Percentiles rank a stretch among this genome's conserved stretches.
Evolutionary conservation across 2,329 filamentous ascomycete species (phyloP).

Genomic region (Fonsecaea pugnacius): DNA sequence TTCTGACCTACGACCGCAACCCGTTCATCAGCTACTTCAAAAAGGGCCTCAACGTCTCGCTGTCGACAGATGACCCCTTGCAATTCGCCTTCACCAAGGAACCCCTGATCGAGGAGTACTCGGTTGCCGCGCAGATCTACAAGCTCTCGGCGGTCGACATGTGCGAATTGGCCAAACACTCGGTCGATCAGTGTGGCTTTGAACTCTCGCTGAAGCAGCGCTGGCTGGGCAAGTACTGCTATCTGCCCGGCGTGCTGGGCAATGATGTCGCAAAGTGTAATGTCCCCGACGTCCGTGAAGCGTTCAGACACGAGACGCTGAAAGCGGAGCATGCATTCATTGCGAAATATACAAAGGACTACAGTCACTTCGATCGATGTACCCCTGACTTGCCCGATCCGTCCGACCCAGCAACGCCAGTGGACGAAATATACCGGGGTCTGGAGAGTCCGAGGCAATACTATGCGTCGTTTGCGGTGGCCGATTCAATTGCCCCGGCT

Average conservation of each 20-base stretch:
- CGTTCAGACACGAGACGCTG: conserved; percentile 85
- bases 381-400: conserved; percentile 36
- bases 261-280: conserved; percentile 97
- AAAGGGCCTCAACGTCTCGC: conserved; percentile 88
- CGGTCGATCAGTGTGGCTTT: conserved; percentile 91
- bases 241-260: conserved; percentile 76
- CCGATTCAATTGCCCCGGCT: conserved; percentile 34
- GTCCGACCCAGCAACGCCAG: conserved; percentile 23
- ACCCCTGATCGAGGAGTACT: conserved; percentile 96
- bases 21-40: conserved; percentile 96
- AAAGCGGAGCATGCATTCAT: conserved; percentile 76
- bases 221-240: conserved; percentile 82
- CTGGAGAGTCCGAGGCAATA: conserved; percentile 37
- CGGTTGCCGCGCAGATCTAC: conserved; percentile 97
- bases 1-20: conserved; percentile 94
- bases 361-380: conserved; percentile 36
- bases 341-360: conserved; percentile 37
- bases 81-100: conserved; percentile 99
- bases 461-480: conserved; percentile 35
- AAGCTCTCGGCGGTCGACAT: conserved; percentile 96
- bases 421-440: conserved; percentile 32
- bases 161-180: conserved; percentile 97
- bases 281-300: conserved; percentile 87
- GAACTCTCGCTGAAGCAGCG: conserved; percentile 85
- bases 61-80: conserved; percentile 94